Evolutionary conservation across 345 rosid species (phyloP), one percentile per base, ranked within the genome.

Genomic region (Populus pruinosa): DNA sequence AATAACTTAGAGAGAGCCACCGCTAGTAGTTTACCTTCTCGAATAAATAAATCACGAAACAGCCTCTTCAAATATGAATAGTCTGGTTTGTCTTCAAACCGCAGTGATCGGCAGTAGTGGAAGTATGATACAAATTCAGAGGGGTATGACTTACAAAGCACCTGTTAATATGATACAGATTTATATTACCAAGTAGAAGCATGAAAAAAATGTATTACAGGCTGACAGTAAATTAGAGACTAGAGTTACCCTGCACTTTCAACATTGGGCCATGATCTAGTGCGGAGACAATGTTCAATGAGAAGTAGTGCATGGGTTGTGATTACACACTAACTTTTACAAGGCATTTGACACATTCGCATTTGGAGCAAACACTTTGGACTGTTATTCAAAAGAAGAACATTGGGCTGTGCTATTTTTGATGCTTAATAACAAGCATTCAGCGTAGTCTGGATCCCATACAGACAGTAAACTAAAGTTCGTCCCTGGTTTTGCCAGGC

Each of bases 11-110:
- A 63, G 25, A 69, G 31, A 61, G 33, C 41, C 10, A 36, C 14
- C 11, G 64, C 38, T n/a, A 44, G 38, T 29, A 71, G 33, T 43
- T 33, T 81, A 96, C 99, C 91, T 91, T 92, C 99, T 73, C 94
- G 89, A 80, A 92, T 93, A 82, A 96, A 96, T 74, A 96, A 89
- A 73, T 96, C 99, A 27, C 97, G 87, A 82, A 96, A 96, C 50
- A 96, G 94, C 85, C 97, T 89, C 87, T 90, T 90, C 88, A 96
- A 88, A 81, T 93, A 96, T 59, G 98, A 88, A 87, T 94, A 94
- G 82, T 96, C 99, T 20, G 99, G 98, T 86, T 92, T 92, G 84
- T 94, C 97, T 79, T 96, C 99, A 84, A 96, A 96, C 69, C 92
- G 89, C 88, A 96, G 80, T 14, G 99, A 88, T 39, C 99, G 98